phyloP scores from a whole-genome alignment of 169 alveolate species.

The Hepatocystis sp. region DNA sequence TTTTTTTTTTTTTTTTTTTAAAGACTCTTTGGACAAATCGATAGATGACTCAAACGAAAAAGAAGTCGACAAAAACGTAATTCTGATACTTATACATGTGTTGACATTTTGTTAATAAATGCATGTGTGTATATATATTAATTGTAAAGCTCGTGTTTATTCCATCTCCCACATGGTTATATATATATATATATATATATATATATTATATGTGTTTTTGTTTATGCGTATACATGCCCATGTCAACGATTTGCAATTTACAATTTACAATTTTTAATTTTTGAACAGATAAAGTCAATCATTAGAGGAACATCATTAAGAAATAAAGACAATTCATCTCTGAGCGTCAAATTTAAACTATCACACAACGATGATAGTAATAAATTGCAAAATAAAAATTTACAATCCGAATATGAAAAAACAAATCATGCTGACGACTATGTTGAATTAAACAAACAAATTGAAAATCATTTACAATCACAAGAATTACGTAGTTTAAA shows the following conservation, averaged over 20 bases:
- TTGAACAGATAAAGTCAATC: conserved; percentile 42
- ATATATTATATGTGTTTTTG: conserved; percentile 3
- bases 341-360: conserved; percentile 52
- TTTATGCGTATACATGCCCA: neutral
- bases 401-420: too few species aligned
- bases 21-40: conserved; percentile 62
- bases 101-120: too few species aligned
- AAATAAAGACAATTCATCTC: conserved; percentile 53
- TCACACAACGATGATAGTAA: conserved; percentile 16
- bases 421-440: conserved; percentile 8
- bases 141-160: neutral
- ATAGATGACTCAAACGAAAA: conserved; percentile 38
- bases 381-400: conserved; percentile 11
- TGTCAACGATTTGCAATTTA: too few species aligned
- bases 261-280: too few species aligned
- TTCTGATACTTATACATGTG: too few species aligned
- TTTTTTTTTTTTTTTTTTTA: neutral
- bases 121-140: too few species aligned
- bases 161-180: neutral
- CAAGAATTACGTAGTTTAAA: conserved; percentile 58
- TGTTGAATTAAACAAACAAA: conserved; percentile 50
- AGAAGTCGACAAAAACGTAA: conserved; percentile 72
- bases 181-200: neutral
- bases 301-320: conserved; percentile 69
- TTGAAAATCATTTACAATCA: conserved; percentile 61